Evolutionary conservation across 2,329 filamentous ascomycete genomes (phyloP).

Genomic region (Pestalotiopsis sp.): DNA sequence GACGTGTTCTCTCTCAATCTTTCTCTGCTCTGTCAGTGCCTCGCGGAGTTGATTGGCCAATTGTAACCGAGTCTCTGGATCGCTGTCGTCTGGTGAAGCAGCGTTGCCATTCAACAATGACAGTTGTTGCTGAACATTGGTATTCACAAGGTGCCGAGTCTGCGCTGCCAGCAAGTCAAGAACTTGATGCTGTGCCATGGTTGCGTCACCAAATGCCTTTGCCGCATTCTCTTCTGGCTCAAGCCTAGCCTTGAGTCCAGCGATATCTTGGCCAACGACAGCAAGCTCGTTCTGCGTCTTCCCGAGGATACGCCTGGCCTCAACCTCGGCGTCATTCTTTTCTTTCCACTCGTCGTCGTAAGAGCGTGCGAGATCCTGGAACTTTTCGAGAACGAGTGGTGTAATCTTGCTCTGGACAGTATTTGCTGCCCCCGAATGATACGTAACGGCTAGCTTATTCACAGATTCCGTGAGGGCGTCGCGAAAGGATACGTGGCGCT

Average conservation of each 20-base stretch:
- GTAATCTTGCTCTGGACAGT: conserved; percentile 71
- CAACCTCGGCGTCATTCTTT: conserved; percentile 70
- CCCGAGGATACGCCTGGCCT: conserved; percentile 66
- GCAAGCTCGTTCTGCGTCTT: conserved; percentile 71
- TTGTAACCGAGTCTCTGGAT: conserved; percentile 56
- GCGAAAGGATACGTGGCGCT: conserved; percentile 55
- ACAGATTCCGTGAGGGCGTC: conserved; percentile 49
- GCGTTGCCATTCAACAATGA: conserved; percentile 48
- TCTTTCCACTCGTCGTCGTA: conserved; percentile 78
- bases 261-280: conserved; percentile 59
- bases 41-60: conserved; percentile 61
- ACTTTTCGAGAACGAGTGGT: conserved; percentile 70
- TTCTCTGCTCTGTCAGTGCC: conserved; percentile 61
- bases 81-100: conserved; percentile 39
- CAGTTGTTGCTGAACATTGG: conserved; percentile 54
- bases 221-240: conserved; percentile 57
- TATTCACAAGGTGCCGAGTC: conserved; percentile 54
- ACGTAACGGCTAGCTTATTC: conserved; percentile 43
- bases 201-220: conserved; percentile 55
- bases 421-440: conserved; percentile 68
- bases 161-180: conserved; percentile 53
- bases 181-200: conserved; percentile 49
- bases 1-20: conserved; percentile 69
- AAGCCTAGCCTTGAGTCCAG: conserved; percentile 56
- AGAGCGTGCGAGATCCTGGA: conserved; percentile 68